phyloP scores from a whole-genome alignment of 768 basidiomycete genomes.

The Rubroboletus pulcherrimus region DNA sequence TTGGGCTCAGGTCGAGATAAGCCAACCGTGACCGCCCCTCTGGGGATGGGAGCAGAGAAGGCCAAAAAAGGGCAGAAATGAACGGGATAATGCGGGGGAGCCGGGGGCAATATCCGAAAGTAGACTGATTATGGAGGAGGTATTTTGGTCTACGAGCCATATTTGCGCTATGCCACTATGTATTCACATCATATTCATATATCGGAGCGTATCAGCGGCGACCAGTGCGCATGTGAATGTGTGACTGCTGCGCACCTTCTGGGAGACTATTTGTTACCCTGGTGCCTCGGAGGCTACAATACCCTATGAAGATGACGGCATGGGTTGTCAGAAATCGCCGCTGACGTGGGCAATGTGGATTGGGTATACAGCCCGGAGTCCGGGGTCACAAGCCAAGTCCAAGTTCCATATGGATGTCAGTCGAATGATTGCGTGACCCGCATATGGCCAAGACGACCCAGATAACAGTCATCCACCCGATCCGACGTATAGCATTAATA shows the following conservation, averaged over 20 bases:
- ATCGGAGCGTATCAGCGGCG: background rate
- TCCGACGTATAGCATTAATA: background rate
- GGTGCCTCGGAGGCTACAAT: slow-evolving; percentile 9
- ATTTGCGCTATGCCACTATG: background rate
- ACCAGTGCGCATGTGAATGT: background rate
- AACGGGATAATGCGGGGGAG: background rate
- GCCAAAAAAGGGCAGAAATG: background rate
- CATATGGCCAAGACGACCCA: too few relatives aligned
- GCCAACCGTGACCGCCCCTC: background rate
- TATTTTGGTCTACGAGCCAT: background rate
- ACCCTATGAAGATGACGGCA: slow-evolving; percentile 23
- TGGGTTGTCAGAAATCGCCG: background rate
- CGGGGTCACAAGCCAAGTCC: slow-evolving; percentile 10
- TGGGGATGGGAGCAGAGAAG: background rate
- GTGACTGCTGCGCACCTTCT: background rate
- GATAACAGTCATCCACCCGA: background rate
- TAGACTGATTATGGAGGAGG: background rate
- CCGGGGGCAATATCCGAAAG: background rate
- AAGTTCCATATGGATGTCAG: background rate
- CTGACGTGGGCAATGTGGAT: background rate
- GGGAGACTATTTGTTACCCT: background rate
- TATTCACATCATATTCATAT: background rate
- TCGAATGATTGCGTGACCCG: background rate
- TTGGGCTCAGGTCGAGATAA: background rate
- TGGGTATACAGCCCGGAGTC: slow-evolving; percentile 1